Conservation (phyloP, 75 land plant genomes). For the Larix kaempferi region DNA sequence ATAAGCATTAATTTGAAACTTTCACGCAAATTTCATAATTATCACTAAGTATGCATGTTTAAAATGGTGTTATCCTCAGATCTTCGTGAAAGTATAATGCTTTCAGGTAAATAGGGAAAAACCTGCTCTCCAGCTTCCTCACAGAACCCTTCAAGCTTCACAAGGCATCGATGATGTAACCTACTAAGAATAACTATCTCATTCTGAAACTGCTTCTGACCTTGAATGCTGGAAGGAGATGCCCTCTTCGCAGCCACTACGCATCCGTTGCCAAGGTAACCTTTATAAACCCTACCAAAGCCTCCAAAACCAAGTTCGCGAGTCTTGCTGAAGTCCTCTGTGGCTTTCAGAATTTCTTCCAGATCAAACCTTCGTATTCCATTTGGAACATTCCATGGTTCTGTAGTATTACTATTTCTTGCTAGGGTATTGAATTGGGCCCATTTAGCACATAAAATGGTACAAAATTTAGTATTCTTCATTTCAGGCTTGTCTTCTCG, state of each 20-base stretch:
- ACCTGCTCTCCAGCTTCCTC: slow-evolving; percentile 87
- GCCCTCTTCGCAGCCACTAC: slow-evolving; percentile 87
- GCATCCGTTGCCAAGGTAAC: slow-evolving; percentile 44
- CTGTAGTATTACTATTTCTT: neutral
- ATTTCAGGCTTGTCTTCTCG: neutral
- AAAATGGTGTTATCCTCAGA: too few species aligned
- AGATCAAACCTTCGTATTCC: slow-evolving; percentile 67
- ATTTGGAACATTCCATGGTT: slow-evolving; percentile 10
- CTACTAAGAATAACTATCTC: slow-evolving; percentile 81
- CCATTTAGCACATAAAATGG: neutral
- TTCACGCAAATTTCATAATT: too few species aligned
- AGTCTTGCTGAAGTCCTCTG: slow-evolving; percentile 47
- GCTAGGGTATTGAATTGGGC: neutral
- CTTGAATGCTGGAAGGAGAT: slow-evolving; percentile 69
- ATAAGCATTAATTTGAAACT: too few species aligned
- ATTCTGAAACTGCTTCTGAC: slow-evolving; percentile 72
- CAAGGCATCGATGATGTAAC: slow-evolving; percentile 85
- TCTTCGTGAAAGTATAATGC: too few species aligned
- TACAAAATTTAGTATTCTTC: neutral
- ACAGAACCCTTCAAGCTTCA: slow-evolving; percentile 79
- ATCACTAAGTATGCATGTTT: too few species aligned
- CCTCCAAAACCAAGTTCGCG: slow-evolving; percentile 82
- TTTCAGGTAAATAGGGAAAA: neutral
- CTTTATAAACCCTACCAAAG: slow-evolving; percentile 85
- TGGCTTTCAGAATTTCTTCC: slow-evolving; percentile 66